Percentiles rank a stretch among this genome's conserved stretches.
Conservation (phyloP, 1,284 basidiomycete species). For the Malassezia japonica region DNA sequence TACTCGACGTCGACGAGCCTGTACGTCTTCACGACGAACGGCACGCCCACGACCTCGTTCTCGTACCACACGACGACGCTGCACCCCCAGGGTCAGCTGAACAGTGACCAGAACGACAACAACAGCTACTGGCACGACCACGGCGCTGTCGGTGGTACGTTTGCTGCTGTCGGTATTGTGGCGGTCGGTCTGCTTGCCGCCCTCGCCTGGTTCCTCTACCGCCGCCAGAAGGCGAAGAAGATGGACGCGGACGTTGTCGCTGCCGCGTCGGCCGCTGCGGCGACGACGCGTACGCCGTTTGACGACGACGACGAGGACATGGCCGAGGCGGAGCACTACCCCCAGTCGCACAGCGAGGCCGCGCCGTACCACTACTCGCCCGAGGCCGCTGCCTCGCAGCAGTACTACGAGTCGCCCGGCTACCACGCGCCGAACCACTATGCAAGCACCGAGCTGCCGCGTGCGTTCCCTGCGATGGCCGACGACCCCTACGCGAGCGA, state of each 20-base stretch:
- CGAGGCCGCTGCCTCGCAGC: not conserved
- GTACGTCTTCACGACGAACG: slow-evolving; percentile 5
- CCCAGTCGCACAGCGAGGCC: not conserved
- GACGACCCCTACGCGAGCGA: slow-evolving; percentile 1
- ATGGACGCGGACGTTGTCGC: slow-evolving; percentile 48
- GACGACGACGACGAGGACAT: slow-evolving; percentile 48
- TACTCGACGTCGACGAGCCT: not conserved
- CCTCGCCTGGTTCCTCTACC: slow-evolving; percentile 36
- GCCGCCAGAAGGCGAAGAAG: slow-evolving; percentile 35
- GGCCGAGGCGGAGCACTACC: slow-evolving; percentile 1
- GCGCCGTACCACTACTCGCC: not conserved
- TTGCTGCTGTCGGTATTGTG: slow-evolving; percentile 45
- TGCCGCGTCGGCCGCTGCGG: slow-evolving; percentile 44
- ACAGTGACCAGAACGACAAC: not conserved
- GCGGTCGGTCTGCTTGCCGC: slow-evolving; percentile 27
- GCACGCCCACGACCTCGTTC: not conserved
- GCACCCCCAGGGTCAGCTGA: slow-evolving; percentile 3
- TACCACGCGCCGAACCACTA: slow-evolving; percentile 12
- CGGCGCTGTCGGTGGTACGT: slow-evolving; percentile 45
- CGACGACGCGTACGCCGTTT: slow-evolving; percentile 44
- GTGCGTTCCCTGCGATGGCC: not conserved
- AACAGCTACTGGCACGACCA: slow-evolving; percentile 37
- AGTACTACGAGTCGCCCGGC: slow-evolving; percentile 10
- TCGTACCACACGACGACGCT: not conserved
- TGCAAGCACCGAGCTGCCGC: not conserved